A percentile compares a stretch with the other conserved stretches of the same genome.
Evolutionary conservation across 1,139 yeast species (phyloP).

Genomic region (Candida sp.): DNA sequence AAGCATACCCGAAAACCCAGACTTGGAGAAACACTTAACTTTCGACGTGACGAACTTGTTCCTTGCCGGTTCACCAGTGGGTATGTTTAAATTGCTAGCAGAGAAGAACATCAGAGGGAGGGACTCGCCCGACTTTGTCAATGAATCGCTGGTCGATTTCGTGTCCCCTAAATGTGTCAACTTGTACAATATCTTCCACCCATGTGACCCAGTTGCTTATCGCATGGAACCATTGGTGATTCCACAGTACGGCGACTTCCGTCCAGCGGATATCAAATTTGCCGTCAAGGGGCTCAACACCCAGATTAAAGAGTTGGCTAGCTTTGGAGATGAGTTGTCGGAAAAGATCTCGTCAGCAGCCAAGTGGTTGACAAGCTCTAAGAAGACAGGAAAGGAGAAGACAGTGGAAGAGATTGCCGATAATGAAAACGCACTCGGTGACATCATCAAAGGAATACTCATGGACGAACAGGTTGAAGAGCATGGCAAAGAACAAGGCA

Average conservation of each 20-base stretch:
- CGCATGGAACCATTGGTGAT: constrained; percentile 82
- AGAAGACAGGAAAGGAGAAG: constrained; percentile 10
- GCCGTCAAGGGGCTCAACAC: constrained; percentile 53
- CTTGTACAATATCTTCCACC: constrained; percentile 81
- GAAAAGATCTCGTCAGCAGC: constrained; percentile 51
- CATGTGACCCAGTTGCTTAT: constrained; percentile 90
- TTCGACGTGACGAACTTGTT: constrained; percentile 81
- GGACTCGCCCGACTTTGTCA: constrained; percentile 20
- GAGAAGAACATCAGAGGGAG: constrained; percentile 58
- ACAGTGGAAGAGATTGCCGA: constrained; percentile 25
- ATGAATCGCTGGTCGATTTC: constrained; percentile 16
- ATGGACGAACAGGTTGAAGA: constrained; percentile 17
- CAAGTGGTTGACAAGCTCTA: constrained; percentile 39
- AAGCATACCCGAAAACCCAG: constrained; percentile 20
- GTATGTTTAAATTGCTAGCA: constrained; percentile 77
- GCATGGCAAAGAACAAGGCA: constrained; percentile 19
- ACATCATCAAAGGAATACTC: constrained; percentile 40
- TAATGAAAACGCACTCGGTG: constrained; percentile 50
- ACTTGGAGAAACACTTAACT: constrained; percentile 44
- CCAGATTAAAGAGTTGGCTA: constrained; percentile 43
- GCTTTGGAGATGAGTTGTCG: constrained; percentile 47
- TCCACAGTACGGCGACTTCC: constrained; percentile 54
- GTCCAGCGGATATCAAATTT: constrained; percentile 66
- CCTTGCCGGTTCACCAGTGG: constrained; percentile 90
- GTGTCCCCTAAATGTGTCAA: constrained; percentile 59